Percentiles rank a stretch among this genome's conserved stretches.
Conservation (phyloP, 2,329 filamentous ascomycete species). For the Plenodomus biglobosus region DNA sequence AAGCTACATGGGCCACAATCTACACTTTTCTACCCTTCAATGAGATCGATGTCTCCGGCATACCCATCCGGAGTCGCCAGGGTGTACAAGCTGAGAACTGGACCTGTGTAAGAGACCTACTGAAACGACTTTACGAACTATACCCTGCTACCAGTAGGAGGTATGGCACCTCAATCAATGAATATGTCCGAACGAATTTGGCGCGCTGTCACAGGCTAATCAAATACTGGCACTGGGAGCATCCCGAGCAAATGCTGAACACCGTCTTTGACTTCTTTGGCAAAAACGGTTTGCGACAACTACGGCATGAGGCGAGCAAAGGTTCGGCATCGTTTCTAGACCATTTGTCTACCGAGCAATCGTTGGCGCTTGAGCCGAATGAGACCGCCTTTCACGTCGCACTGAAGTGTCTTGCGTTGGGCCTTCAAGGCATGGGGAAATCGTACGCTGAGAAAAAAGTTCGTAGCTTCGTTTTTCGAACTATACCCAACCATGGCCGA, state of each 20-base stretch:
- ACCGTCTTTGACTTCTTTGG: slow-evolving; percentile 63
- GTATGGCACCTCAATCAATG: slow-evolving; percentile 52
- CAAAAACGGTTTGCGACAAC: slow-evolving; percentile 53
- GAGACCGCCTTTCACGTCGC: slow-evolving; percentile 62
- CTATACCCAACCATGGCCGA: slow-evolving; percentile 63
- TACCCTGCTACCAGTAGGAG: slow-evolving; percentile 49
- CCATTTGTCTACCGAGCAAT: slow-evolving; percentile 48
- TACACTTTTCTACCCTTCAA: slow-evolving; percentile 57
- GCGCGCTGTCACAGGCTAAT: slow-evolving; percentile 57
- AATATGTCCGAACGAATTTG: slow-evolving; percentile 56
- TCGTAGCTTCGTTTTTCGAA: slow-evolving; percentile 58
- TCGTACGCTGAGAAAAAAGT: slow-evolving; percentile 57
- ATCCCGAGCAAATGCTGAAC: slow-evolving; percentile 57
- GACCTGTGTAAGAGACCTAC: slow-evolving; percentile 50
- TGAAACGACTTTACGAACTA: slow-evolving; percentile 51
- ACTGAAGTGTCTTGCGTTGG: slow-evolving; percentile 58
- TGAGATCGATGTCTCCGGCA: slow-evolving; percentile 55
- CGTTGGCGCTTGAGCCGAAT: slow-evolving; percentile 48
- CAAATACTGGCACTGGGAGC: slow-evolving; percentile 58
- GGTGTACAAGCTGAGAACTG: slow-evolving; percentile 53
- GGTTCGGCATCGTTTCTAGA: slow-evolving; percentile 59
- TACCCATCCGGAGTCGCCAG: slow-evolving; percentile 47
- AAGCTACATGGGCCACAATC: slow-evolving; percentile 48
- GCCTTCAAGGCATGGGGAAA: slow-evolving; percentile 51
- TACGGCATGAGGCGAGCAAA: slow-evolving; percentile 54